Percentiles rank a stretch among this genome's conserved stretches.
Conservation (phyloP, 2,329 filamentous ascomycete species). For the Phaeophleospora eucalypticola region DNA sequence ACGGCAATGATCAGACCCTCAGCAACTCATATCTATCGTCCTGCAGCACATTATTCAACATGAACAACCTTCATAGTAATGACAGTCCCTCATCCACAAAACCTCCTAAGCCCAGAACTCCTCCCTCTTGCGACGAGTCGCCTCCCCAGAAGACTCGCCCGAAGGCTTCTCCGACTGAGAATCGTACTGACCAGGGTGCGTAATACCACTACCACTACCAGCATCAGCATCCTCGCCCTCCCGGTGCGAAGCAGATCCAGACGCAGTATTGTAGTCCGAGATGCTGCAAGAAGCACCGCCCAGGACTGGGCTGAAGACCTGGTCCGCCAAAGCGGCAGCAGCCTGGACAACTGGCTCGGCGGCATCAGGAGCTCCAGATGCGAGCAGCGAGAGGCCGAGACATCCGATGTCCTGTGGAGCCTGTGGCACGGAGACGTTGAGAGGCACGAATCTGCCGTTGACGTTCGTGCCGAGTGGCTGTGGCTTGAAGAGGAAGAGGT, state of each 20-base stretch:
- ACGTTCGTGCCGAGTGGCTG: slow-evolving; percentile 10
- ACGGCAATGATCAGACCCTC: too few species aligned
- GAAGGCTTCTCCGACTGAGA: slow-evolving; percentile 13
- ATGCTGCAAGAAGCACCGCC: slow-evolving; percentile 12
- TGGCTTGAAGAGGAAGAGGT: slow-evolving; percentile 16
- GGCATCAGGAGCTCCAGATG: slow-evolving; percentile 11
- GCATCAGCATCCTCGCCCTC: slow-evolving; percentile 11
- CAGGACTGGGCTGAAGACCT: slow-evolving; percentile 12
- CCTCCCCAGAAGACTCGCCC: slow-evolving; percentile 11
- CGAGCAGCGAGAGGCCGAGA: slow-evolving; percentile 11
- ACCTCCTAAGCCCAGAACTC: too few species aligned
- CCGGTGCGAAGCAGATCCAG: slow-evolving; percentile 6
- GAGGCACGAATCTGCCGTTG: slow-evolving; percentile 16
- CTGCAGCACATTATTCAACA: too few species aligned
- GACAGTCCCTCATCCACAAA: too few species aligned
- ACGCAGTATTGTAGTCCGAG: slow-evolving; percentile 5
- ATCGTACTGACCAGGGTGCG: slow-evolving; percentile 14
- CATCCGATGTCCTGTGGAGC: slow-evolving; percentile 13
- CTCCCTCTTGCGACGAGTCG: too few species aligned
- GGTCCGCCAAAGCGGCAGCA: slow-evolving; percentile 13
- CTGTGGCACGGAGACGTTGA: slow-evolving; percentile 12
- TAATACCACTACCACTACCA: slow-evolving; percentile 19
- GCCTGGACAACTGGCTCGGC: slow-evolving; percentile 15
- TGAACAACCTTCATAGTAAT: too few species aligned
- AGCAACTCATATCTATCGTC: too few species aligned